Conservation (phyloP, 306 rosid species). For the Pyrus pyrifolia region DNA sequence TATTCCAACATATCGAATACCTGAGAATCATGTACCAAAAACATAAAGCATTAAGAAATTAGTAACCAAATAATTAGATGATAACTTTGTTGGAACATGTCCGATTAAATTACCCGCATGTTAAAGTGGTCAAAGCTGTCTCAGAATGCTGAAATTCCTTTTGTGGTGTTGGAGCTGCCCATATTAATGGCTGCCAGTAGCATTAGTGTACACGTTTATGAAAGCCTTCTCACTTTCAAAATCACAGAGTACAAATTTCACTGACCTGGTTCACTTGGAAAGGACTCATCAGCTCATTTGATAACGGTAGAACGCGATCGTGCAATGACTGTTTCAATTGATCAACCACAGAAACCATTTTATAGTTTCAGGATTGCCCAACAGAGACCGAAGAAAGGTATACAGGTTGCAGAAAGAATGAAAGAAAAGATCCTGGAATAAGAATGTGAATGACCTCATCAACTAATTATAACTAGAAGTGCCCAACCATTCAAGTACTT, state of each 20-base stretch:
- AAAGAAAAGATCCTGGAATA: constrained; percentile 87
- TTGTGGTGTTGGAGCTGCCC: constrained; percentile 52
- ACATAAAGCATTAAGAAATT: constrained; percentile 11
- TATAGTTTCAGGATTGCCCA: constrained; percentile 41
- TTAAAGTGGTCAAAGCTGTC: constrained; percentile 59
- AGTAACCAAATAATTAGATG: not conserved
- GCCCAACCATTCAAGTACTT: not conserved
- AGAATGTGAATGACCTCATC: constrained; percentile 6
- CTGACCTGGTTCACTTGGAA: constrained; percentile 64
- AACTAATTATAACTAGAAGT: not conserved
- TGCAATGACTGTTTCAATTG: constrained; percentile 46
- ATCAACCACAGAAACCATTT: constrained; percentile 32
- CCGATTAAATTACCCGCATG: constrained; percentile 72
- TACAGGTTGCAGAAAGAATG: constrained; percentile 70
- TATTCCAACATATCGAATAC: constrained; percentile 86
- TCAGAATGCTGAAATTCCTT: constrained; percentile 76
- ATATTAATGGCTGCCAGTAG: not conserved
- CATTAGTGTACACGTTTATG: constrained; percentile 4
- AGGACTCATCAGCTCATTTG: constrained; percentile 43
- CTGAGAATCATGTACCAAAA: constrained; percentile 29
- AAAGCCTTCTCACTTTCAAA: constrained; percentile 2
- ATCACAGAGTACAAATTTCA: constrained; percentile 10
- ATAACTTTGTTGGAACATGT: not conserved
- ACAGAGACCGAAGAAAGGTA: constrained; percentile 75
- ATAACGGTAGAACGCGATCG: constrained; percentile 40